Evolutionary conservation across 192 early-diverging fungal species (phyloP), one percentile per base, ranked within the genome.

Genomic region (Podila clonocystis): DNA sequence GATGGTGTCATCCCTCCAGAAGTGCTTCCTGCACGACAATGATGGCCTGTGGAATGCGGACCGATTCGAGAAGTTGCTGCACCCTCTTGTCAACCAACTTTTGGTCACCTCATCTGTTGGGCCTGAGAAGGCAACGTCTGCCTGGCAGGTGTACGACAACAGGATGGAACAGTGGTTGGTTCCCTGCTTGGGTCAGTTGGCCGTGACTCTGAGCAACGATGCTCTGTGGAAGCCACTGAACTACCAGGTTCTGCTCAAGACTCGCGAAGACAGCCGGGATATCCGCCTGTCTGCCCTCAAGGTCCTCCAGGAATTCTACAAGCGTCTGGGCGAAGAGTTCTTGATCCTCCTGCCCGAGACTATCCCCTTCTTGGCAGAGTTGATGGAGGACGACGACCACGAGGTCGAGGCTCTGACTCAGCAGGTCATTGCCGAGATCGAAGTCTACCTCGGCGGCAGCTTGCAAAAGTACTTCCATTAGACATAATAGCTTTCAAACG

Each of bases 341-440:
- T 85, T 98, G 41, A 87, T 95, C 30, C 84, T 96, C 67, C 87
- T 99, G 82, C 95, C 97, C 13, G 96, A 98, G 82, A 98, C 95
- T 48, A 94, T 99, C 58, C 96, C 98, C 8, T 94, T 93, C 75
- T 77, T 99, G 76, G 95, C 95, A 2, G 98, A 99, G 83, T 79
- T 98, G 31, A 91, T 97, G 93, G 98, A 99, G 83, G 95, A 99
- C 72, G 93, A 95, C 50, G 94, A 97, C 67, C 82, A 85, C 45
- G 88, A 92, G 58, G 95, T 99, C 5, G 95, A 97, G 82, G 87
- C 87, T 30, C 85, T 89, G 31, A 93, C 92, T 15, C 93, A 94
- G 64, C 91, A 97, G 73, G 88, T 97, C 41, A 92, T 91, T 79
- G 87, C 90, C 62, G 84, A 93, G 72, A 97, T 99, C 65, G 96